phyloP scores from a whole-genome alignment of 257 asterid species.

The Nicotiana otophora region DNA sequence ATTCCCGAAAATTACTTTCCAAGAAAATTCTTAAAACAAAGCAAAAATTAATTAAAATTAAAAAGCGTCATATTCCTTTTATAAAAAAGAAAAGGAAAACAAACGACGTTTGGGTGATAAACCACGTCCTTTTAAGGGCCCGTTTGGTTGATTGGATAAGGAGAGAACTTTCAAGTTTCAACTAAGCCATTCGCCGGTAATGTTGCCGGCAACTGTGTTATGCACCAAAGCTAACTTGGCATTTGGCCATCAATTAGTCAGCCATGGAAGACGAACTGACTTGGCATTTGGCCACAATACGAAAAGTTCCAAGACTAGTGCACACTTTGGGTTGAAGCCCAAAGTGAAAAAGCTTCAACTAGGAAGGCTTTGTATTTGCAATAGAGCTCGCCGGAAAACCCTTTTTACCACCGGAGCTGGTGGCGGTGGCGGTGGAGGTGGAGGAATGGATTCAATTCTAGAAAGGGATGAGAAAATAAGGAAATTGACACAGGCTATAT shows the following conservation, averaged over 20 bases:
- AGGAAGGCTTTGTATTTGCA: background rate
- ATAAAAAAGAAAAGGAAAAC: too few relatives aligned
- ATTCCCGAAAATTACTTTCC: too few relatives aligned
- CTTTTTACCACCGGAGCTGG: conserved; percentile 23
- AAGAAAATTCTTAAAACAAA: too few relatives aligned
- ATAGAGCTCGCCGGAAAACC: conserved; percentile 13
- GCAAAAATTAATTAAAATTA: too few relatives aligned
- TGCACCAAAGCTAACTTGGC: background rate
- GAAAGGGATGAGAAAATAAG: conserved; percentile 47
- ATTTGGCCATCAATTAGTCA: background rate
- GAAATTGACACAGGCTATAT: conserved; percentile 36
- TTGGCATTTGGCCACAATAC: conserved; percentile 9
- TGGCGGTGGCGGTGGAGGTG: background rate
- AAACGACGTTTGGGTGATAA: too few relatives aligned
- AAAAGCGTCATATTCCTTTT: too few relatives aligned
- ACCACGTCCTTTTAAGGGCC: too few relatives aligned
- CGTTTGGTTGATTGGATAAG: too few relatives aligned
- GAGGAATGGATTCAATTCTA: conserved; percentile 22
- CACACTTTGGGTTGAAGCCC: background rate
- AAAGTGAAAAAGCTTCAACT: conserved; percentile 9
- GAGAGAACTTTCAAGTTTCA: background rate
- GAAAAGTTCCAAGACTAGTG: background rate
- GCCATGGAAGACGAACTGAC: conserved; percentile 2
- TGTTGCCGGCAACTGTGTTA: background rate
- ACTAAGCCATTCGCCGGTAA: background rate